A percentile compares a stretch with the other conserved stretches of the same genome.
These are phyloP conservation scores for Saturnispora sanitii DNA, from an alignment of 805 yeast genomes.

Conservation along the genomic window DNA sequence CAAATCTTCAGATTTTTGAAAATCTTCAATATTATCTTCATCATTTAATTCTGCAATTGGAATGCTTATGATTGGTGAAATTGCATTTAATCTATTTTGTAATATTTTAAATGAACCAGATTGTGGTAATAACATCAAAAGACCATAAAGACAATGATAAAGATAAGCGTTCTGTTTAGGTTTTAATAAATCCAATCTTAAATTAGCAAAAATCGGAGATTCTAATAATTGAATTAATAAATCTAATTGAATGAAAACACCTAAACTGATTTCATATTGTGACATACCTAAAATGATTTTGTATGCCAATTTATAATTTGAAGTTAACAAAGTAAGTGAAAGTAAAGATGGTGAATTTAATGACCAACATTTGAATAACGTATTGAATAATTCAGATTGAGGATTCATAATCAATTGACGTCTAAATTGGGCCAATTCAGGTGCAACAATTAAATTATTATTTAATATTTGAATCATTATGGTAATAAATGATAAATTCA, in stretches of 20 bases:
- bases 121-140: slow-evolving; percentile 89
- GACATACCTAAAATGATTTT: slow-evolving; percentile 73
- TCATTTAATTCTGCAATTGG: slow-evolving; percentile 19
- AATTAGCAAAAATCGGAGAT: slow-evolving; percentile 81
- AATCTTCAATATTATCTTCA: no score
- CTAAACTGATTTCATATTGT: slow-evolving; percentile 71
- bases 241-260: slow-evolving; percentile 77
- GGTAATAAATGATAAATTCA: slow-evolving; percentile 60
- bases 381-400: slow-evolving; percentile 43
- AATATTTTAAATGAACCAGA: slow-evolving; percentile 80
- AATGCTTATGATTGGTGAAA: slow-evolving; percentile 32
- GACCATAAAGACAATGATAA: slow-evolving; percentile 82
- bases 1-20: not conserved
- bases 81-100: slow-evolving; percentile 61
- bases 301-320: slow-evolving; percentile 81
- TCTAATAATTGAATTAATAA: slow-evolving; percentile 82
- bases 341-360: slow-evolving; percentile 83
- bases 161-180: slow-evolving; percentile 75
- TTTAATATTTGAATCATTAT: slow-evolving; percentile 80
- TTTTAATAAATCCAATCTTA: slow-evolving; percentile 80
- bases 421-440: slow-evolving; percentile 65
- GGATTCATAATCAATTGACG: slow-evolving; percentile 44
- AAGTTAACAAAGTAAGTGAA: slow-evolving; percentile 75
- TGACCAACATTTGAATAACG: slow-evolving; percentile 84
- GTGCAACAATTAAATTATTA: slow-evolving; percentile 76